Evolutionary conservation across 495 filamentous ascomycete species (phyloP).

Genomic region (Hypoxylon rickii): DNA sequence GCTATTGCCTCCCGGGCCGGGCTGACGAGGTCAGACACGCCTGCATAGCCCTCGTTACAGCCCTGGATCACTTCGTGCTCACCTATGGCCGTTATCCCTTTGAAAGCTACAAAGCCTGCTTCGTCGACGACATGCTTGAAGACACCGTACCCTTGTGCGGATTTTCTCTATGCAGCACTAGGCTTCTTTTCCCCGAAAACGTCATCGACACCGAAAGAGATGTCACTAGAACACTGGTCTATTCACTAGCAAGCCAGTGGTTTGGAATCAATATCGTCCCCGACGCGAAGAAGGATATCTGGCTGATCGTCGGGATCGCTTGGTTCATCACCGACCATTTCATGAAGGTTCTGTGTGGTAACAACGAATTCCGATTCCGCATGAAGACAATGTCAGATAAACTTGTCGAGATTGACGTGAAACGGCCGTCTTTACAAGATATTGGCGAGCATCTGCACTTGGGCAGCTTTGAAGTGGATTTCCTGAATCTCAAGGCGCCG

Average conservation of each 20-base stretch:
- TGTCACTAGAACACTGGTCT: slow-evolving; percentile 74
- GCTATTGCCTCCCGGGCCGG: slow-evolving; percentile 85
- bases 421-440: slow-evolving; percentile 78
- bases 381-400: slow-evolving; percentile 83
- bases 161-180: slow-evolving; percentile 83
- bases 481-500: slow-evolving; percentile 89
- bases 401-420: slow-evolving; percentile 78
- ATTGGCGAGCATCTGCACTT: slow-evolving; percentile 77
- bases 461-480: slow-evolving; percentile 82
- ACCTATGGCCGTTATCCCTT: slow-evolving; percentile 87
- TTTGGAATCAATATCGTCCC: slow-evolving; percentile 87
- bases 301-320: slow-evolving; percentile 89
- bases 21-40: slow-evolving; percentile 80
- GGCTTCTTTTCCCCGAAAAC: slow-evolving; percentile 79
- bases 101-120: slow-evolving; percentile 85
- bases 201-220: slow-evolving; percentile 82
- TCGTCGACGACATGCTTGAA: slow-evolving; percentile 81
- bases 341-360: slow-evolving; percentile 85
- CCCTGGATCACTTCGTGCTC: slow-evolving; percentile 84
- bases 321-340: slow-evolving; percentile 93
- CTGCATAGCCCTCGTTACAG: slow-evolving; percentile 60
- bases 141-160: slow-evolving; percentile 79
- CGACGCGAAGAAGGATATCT: slow-evolving; percentile 76
- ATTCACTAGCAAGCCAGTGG: slow-evolving; percentile 91
- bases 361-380: slow-evolving; percentile 92